Conservation (phyloP, 208 protist genomes). For the Leishmania turanica region DNA sequence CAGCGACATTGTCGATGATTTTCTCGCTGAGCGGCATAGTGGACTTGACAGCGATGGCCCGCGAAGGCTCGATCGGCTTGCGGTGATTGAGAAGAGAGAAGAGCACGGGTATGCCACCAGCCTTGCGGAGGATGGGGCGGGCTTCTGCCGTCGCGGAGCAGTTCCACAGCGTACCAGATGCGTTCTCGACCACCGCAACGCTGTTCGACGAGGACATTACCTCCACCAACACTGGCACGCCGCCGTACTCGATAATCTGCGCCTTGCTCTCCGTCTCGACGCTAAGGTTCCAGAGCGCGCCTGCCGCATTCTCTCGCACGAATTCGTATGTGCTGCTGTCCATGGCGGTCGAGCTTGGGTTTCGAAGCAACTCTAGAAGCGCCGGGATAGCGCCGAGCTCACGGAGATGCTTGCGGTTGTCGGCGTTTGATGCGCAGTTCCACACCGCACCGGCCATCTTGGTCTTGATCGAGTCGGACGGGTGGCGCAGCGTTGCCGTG, state of each 20-base stretch:
- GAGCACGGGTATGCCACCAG: constrained; percentile 81
- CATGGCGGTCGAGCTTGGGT: constrained; percentile 11
- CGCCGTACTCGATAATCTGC: constrained; percentile 89
- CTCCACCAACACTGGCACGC: constrained; percentile 77
- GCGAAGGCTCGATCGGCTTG: constrained; percentile 31
- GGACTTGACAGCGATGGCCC: constrained; percentile 13
- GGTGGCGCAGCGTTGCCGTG: constrained; percentile 87
- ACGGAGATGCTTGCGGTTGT: constrained; percentile 88
- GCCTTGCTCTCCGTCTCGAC: constrained; percentile 93
- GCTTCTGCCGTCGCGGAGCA: constrained; percentile 88
- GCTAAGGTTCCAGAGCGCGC: constrained; percentile 93
- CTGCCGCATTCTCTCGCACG: constrained; percentile 92
- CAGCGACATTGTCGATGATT: constrained; percentile 90
- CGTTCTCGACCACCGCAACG: constrained; percentile 88
- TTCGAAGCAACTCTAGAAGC: constrained; percentile 76
- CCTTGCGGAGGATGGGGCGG: constrained; percentile 80
- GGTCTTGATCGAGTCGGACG: constrained; percentile 89
- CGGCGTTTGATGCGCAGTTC: constrained; percentile 93
- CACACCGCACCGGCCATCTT: constrained; percentile 93
- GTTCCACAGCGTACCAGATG: constrained; percentile 93
- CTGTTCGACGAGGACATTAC: constrained; percentile 71
- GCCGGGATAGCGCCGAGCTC: constrained; percentile 87
- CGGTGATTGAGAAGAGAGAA: constrained; percentile 64
- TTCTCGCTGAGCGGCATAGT: constrained; percentile 61
- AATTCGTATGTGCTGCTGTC: constrained; percentile 61